A percentile compares a stretch with the other conserved stretches of the same genome.
phyloP scores from a whole-genome alignment of 768 basidiomycete species.

The Sistotremastrum niveocremeum region DNA sequence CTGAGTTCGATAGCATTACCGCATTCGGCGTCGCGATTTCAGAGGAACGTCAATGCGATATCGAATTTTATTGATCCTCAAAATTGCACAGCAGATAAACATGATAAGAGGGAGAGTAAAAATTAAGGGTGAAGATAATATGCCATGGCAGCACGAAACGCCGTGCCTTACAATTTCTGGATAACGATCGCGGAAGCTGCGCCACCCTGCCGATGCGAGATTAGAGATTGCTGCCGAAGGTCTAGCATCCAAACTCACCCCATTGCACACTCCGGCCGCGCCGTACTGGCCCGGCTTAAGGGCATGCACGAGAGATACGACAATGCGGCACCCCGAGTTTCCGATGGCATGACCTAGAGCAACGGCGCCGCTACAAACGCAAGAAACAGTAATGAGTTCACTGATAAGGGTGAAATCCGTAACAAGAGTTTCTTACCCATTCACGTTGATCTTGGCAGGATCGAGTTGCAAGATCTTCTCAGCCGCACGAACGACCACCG shows the following conservation, averaged over 20 bases:
- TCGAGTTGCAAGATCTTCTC: conserved; percentile 81
- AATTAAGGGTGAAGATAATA: conserved; percentile 6
- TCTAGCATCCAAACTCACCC: conserved; percentile 39
- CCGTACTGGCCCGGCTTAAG: conserved; percentile 89
- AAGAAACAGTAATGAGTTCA: conserved; percentile 8
- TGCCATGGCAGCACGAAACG: background rate
- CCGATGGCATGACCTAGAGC: conserved; percentile 94
- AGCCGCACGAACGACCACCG: conserved; percentile 80
- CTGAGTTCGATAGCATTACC: too few species aligned
- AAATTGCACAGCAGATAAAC: conserved; percentile 1
- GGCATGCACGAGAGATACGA: conserved; percentile 86
- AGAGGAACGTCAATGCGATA: background rate
- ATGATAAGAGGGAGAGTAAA: conserved; percentile 7
- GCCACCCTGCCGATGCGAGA: conserved; percentile 49
- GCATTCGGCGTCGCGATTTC: too few species aligned
- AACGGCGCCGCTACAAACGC: conserved; percentile 69
- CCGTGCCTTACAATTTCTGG: conserved; percentile 53
- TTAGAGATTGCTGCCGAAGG: conserved; percentile 4
- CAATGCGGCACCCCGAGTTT: conserved; percentile 88
- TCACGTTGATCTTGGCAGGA: conserved; percentile 78
- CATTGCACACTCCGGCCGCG: conserved; percentile 94
- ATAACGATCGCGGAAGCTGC: conserved; percentile 85
- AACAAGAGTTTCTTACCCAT: conserved; percentile 43
- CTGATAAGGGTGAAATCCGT: conserved; percentile 3
- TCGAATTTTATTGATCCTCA: conserved; percentile 7